phyloP scores from a whole-genome alignment of 2,329 filamentous ascomycete genomes.

The Calonectria fujianensis region DNA sequence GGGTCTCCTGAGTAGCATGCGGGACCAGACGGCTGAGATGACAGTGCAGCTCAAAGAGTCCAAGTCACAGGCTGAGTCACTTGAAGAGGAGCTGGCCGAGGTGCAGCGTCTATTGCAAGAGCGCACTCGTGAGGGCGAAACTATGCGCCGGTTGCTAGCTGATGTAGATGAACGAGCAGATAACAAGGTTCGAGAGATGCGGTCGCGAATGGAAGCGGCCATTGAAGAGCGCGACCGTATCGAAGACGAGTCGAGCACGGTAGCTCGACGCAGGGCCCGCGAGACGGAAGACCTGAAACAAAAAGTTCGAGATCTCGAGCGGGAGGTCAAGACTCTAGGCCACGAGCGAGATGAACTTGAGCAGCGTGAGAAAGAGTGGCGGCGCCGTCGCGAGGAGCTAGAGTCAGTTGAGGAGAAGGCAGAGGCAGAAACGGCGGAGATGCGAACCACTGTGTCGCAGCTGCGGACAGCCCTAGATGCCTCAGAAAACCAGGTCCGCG shows the following conservation, averaged over 20 bases:
- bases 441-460: constrained; percentile 84
- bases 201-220: constrained; percentile 89
- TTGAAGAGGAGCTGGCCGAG: constrained; percentile 95
- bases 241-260: constrained; percentile 90
- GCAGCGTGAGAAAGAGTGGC: constrained; percentile 83
- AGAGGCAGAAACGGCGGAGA: constrained; percentile 83
- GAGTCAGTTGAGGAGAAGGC: constrained; percentile 82
- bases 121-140: constrained; percentile 93
- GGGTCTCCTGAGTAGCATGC: constrained; percentile 91
- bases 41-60: constrained; percentile 94
- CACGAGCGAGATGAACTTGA: constrained; percentile 88
- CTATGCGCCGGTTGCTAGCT: constrained; percentile 90
- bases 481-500: constrained; percentile 87
- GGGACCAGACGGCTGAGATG: constrained; percentile 92
- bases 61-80: constrained; percentile 85
- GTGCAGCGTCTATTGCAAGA: constrained; percentile 90
- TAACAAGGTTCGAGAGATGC: constrained; percentile 89
- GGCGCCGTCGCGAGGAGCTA: constrained; percentile 82
- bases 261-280: constrained; percentile 83
- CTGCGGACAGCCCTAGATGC: constrained; percentile 89
- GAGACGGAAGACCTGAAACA: constrained; percentile 91
- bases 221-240: constrained; percentile 95
- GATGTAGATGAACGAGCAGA: constrained; percentile 92
- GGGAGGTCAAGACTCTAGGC: constrained; percentile 80
- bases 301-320: constrained; percentile 87